Evolutionary conservation across 2,329 filamentous ascomycete species (phyloP).

Genomic region (Daldinia eschscholtzii): DNA sequence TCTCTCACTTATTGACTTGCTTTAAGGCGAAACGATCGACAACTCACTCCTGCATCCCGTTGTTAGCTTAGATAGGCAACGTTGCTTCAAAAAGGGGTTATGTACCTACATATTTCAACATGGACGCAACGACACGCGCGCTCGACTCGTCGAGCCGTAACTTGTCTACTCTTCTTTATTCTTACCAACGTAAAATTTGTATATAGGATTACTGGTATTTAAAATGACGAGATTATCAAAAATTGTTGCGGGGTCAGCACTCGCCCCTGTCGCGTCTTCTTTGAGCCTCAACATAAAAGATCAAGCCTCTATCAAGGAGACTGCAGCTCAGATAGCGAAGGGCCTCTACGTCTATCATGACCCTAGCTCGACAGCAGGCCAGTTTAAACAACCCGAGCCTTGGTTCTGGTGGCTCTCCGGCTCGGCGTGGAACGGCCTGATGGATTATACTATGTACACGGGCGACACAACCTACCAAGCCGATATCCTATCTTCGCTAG

Average conservation of each 20-base stretch:
- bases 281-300: conserved; percentile 46
- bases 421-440: conserved; percentile 50
- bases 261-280: conserved; percentile 42
- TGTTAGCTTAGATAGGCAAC: conserved; percentile 28
- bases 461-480: conserved; percentile 46
- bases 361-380: conserved; percentile 48
- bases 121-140: conserved; percentile 3
- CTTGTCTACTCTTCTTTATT: conserved; percentile 13
- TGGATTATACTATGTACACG: conserved; percentile 48
- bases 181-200: conserved; percentile 5
- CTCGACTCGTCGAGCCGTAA: conserved; percentile 3
- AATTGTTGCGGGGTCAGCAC: conserved; percentile 25
- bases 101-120: conserved; percentile 23
- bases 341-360: conserved; percentile 52
- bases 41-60: conserved; percentile 16
- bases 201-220: conserved; percentile 3
- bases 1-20: conserved; percentile 19
- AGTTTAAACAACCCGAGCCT: conserved; percentile 52
- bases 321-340: conserved; percentile 48
- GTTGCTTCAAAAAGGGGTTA: conserved; percentile 32
- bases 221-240: conserved; percentile 45
- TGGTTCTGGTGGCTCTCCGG: conserved; percentile 56
- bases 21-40: conserved; percentile 33
- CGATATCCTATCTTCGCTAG: conserved; percentile 43
- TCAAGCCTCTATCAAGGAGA: conserved; percentile 45